Evolutionary conservation across 2,329 filamentous ascomycete species (phyloP).

Genomic region (Bertia moriformis): DNA sequence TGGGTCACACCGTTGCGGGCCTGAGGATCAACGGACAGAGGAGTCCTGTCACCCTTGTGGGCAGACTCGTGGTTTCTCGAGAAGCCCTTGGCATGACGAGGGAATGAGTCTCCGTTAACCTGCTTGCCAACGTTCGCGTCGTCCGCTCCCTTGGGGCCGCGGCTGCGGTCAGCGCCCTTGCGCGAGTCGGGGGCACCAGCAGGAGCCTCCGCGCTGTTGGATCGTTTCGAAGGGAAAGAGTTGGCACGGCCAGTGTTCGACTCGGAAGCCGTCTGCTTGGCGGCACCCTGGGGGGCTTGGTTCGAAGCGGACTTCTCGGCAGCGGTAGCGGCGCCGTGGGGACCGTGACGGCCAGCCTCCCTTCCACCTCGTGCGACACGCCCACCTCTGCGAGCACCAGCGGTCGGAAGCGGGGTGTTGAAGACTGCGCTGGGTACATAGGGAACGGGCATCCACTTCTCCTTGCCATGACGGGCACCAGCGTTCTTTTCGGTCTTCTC

Average conservation of each 20-base stretch:
- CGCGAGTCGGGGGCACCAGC: not conserved
- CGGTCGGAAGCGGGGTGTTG: slow-evolving; percentile 61
- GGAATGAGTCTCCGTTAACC: not conserved
- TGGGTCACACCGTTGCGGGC: slow-evolving; percentile 11
- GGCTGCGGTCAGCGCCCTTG: not conserved
- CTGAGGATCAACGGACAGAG: slow-evolving; percentile 6
- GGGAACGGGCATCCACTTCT: slow-evolving; percentile 71
- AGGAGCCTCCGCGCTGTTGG: not conserved
- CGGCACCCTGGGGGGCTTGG: slow-evolving; percentile 3
- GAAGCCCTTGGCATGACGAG: slow-evolving; percentile 7
- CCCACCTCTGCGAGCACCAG: slow-evolving; percentile 33
- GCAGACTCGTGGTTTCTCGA: slow-evolving; percentile 9
- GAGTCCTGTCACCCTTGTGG: slow-evolving; percentile 19
- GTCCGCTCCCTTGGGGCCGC: not conserved
- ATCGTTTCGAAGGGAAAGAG: slow-evolving; percentile 9
- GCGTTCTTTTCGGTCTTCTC: slow-evolving; percentile 50
- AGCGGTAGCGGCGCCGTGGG: slow-evolving; percentile 22
- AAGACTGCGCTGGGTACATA: slow-evolving; percentile 78
- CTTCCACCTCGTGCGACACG: slow-evolving; percentile 38
- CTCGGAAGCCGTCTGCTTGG: slow-evolving; percentile 5
- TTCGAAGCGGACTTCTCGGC: slow-evolving; percentile 11
- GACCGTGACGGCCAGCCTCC: slow-evolving; percentile 20
- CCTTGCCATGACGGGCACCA: slow-evolving; percentile 45
- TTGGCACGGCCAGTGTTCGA: slow-evolving; percentile 7
- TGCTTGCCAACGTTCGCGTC: not conserved